phyloP scores from a whole-genome alignment of 164 flowering plant genomes.

The Dillenia suffruticosa region DNA sequence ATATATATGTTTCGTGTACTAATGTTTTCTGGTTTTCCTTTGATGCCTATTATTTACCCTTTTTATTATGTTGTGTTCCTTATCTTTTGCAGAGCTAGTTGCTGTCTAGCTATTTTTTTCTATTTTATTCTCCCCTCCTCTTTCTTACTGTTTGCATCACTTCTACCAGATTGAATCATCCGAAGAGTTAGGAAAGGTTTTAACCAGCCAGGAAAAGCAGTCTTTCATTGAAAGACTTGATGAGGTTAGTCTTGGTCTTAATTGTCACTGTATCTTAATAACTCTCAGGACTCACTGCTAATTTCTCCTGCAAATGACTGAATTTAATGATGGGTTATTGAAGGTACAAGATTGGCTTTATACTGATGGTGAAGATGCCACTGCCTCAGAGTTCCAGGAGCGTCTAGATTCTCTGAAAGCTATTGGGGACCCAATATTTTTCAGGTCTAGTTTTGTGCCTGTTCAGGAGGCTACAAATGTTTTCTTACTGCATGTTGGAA shows the following conservation, averaged over 20 bases:
- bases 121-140: background rate
- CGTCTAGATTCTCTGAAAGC: slow-evolving; percentile 63
- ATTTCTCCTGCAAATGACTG: background rate
- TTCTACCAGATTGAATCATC: slow-evolving; percentile 72
- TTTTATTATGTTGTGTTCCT: background rate
- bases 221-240: slow-evolving; percentile 79
- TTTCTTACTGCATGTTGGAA: too few species aligned
- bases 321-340: slow-evolving; percentile 6
- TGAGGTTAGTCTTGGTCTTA: slow-evolving; percentile 42
- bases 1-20: too few species aligned
- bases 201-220: slow-evolving; percentile 64
- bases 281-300: too few species aligned
- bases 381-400: slow-evolving; percentile 69
- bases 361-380: slow-evolving; percentile 95
- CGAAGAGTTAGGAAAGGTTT: slow-evolving; percentile 54
- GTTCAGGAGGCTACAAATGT: background rate
- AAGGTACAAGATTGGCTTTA: slow-evolving; percentile 98
- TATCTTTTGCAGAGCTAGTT: too few species aligned
- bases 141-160: slow-evolving; percentile 2
- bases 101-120: background rate
- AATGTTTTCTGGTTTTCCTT: too few species aligned
- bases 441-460: slow-evolving; percentile 42
- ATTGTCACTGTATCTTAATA: background rate
- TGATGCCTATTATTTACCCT: background rate
- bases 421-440: slow-evolving; percentile 85